These are phyloP conservation scores for Clohesyomyces aquaticus DNA, from an alignment of 495 filamentous ascomycete genomes.

Conservation along the genomic window DNA sequence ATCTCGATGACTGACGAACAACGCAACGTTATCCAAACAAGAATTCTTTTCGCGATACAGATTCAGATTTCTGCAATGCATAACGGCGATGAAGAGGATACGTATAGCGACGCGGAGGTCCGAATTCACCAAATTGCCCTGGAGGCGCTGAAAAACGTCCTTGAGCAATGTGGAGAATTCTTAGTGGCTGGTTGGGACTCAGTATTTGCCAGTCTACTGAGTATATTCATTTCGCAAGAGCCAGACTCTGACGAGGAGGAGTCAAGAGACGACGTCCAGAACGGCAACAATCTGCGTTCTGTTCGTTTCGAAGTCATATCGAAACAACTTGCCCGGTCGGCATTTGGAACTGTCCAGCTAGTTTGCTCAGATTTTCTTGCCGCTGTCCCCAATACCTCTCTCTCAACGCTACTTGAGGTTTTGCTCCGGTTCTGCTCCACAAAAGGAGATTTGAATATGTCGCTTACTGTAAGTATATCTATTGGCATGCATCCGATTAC, in stretches of 20 bases:
- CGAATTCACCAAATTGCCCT: slow-evolving; percentile 83
- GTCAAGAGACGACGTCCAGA: background rate
- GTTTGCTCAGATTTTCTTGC: slow-evolving; percentile 92
- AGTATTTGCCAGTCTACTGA: slow-evolving; percentile 82
- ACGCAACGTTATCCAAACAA: slow-evolving; percentile 63
- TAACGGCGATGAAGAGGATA: slow-evolving; percentile 54
- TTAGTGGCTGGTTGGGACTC: slow-evolving; percentile 81
- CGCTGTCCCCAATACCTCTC: slow-evolving; percentile 74
- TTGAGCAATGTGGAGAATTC: slow-evolving; percentile 87
- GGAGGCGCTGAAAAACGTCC: slow-evolving; percentile 76
- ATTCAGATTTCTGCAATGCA: slow-evolving; percentile 59
- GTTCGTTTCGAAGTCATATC: slow-evolving; percentile 51
- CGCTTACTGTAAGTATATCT: slow-evolving; percentile 67
- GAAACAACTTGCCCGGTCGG: slow-evolving; percentile 73
- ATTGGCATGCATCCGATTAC: background rate
- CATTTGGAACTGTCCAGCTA: slow-evolving; percentile 86
- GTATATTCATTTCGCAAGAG: slow-evolving; percentile 61
- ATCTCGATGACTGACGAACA: slow-evolving; percentile 42
- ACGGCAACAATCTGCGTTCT: slow-evolving; percentile 2
- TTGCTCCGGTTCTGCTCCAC: slow-evolving; percentile 86
- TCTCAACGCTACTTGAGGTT: slow-evolving; percentile 83
- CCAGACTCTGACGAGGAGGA: background rate
- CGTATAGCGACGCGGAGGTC: slow-evolving; percentile 63
- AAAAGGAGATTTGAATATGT: slow-evolving; percentile 91
- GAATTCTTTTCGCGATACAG: slow-evolving; percentile 71